Conservation (phyloP, 352 stramenopile genomes). For the Globisporangium middletonii region DNA sequence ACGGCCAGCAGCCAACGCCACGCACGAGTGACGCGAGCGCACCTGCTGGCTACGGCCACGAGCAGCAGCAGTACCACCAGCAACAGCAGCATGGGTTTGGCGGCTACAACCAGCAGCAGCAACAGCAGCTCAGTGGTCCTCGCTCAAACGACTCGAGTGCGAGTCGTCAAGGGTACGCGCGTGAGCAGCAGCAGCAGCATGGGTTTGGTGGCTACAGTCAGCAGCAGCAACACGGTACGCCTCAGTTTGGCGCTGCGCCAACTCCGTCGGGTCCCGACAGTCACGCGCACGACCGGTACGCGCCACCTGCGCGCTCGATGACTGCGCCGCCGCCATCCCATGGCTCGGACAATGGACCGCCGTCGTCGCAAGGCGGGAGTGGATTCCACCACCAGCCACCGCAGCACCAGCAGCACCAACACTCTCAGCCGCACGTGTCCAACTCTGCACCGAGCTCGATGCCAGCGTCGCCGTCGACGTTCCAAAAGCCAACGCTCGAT, state of each 20-base stretch:
- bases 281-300: constrained; percentile 6
- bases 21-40: constrained; percentile 5
- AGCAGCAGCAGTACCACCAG: neutral
- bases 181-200: neutral
- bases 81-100: constrained; percentile 2
- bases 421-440: constrained; percentile 15
- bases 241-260: constrained; percentile 1
- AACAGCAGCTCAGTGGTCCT: neutral
- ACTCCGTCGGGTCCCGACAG: constrained; percentile 15
- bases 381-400: neutral
- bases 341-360: constrained; percentile 5
- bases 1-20: constrained; percentile 7
- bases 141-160: constrained; percentile 16
- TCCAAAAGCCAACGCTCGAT: constrained; percentile 39
- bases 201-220: constrained; percentile 5
- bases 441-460: constrained; percentile 16
- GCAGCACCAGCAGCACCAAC: constrained; percentile 26
- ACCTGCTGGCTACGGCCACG: neutral
- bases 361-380: constrained; percentile 4
- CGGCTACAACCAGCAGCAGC: constrained; percentile 5
- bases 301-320: constrained; percentile 2
- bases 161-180: neutral
- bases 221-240: neutral
- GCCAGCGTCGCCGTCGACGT: constrained; percentile 15
- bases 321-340: constrained; percentile 7